Percentiles rank a stretch among this genome's conserved stretches.
phyloP scores from a whole-genome alignment of 2,329 filamentous ascomycete genomes.

The Fusarium metavorans region DNA sequence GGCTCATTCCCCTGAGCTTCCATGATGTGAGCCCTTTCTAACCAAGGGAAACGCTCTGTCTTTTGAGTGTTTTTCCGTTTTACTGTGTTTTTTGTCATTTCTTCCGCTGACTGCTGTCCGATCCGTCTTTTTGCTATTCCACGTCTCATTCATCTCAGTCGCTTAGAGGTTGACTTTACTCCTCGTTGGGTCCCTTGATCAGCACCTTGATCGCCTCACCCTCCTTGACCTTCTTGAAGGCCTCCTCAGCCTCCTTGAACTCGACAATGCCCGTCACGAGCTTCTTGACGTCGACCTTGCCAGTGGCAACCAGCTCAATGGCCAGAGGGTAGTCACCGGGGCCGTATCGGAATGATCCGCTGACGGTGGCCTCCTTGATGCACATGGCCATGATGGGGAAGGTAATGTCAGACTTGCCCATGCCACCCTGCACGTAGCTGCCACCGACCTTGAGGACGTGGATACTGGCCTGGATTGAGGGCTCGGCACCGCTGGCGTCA shows the following conservation, averaged over 20 bases:
- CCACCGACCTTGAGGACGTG: constrained; percentile 79
- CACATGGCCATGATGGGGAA: constrained; percentile 95
- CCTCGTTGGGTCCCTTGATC: constrained; percentile 76
- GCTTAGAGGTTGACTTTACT: constrained; percentile 35
- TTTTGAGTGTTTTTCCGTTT: background rate
- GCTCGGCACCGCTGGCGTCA: constrained; percentile 83
- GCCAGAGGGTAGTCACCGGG: constrained; percentile 89
- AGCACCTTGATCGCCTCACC: constrained; percentile 82
- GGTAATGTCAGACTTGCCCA: constrained; percentile 87
- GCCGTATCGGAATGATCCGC: constrained; percentile 91
- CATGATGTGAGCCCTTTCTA: background rate
- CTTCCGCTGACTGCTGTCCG: background rate
- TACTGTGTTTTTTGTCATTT: background rate
- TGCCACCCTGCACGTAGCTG: constrained; percentile 86
- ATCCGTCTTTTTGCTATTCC: background rate
- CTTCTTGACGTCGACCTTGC: constrained; percentile 83
- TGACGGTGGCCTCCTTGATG: constrained; percentile 87
- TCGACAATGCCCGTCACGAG: constrained; percentile 82
- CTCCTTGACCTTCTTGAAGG: constrained; percentile 87
- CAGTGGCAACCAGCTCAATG: constrained; percentile 78
- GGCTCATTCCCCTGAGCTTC: constrained; percentile 4
- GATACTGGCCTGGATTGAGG: constrained; percentile 80
- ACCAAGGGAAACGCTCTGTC: background rate
- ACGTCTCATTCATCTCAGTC: background rate
- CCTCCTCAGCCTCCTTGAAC: constrained; percentile 86